Base-by-base conservation (phyloP, 805 yeast species). In the Yarrowia osloensis region DNA sequence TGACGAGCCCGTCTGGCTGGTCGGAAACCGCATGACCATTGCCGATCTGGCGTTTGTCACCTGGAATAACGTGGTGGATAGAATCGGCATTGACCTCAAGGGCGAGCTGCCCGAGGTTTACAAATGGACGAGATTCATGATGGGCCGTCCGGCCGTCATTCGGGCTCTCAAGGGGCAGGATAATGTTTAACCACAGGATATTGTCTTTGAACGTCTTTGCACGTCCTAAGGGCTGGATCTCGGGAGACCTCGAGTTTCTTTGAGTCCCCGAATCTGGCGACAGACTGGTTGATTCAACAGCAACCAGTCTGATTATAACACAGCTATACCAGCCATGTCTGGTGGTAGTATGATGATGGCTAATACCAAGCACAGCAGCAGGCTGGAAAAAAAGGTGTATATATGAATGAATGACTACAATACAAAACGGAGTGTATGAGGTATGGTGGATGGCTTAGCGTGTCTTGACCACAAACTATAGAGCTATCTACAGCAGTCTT, bases 11-110 rank as follows among this genome's bases (percentile, higher is more conserved):
- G 94, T 93, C 31, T 93, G 98, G 98, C 81, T 93, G 37, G 97
- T 92, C 15, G 96, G 97, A 29, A 97, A 92, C 73, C 79, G 83
- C 52, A 82, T 87, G 59, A 85, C 97, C 1, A 73, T 93, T 52
- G 98, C 98, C 2, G 98, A 93, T 77, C 81, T 93, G 74, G 86
- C 94, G 24, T 93, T 93, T 79, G 97, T 93, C 31, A 96, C 98
- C 17, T 93, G 98, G 98, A 93, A 93, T 77, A 93, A 92, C 74
- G 97, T 93, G 19, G 96, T 93, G 66, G 97, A 90, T 76, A 82
- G 97, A 73, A 89, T 93, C 66, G 98, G 97, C 8, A 91, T 93
- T 70, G 90, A 90, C 73, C 84, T 93, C 73, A 88, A 89, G 76
- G 83, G 85, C 33, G 98, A 93, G 76, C 70, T 72, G 65, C 97